Conservation (phyloP, 768 basidiomycete species). For the Fomitopsis serialis region DNA sequence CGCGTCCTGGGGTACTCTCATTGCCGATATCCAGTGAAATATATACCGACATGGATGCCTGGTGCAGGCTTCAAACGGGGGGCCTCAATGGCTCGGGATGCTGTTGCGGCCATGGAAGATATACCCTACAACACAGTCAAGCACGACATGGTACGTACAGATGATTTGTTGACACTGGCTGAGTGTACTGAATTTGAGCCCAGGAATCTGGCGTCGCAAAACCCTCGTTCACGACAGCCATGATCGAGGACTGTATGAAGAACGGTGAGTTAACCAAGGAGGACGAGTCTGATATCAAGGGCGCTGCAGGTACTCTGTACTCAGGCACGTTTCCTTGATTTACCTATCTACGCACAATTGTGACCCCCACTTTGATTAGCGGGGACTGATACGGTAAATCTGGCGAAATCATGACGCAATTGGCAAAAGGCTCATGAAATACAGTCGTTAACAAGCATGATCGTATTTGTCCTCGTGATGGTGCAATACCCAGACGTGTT, state of each 20-base stretch:
- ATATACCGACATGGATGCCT: slow-evolving; percentile 29
- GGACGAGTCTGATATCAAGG: slow-evolving; percentile 12
- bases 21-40: slow-evolving; percentile 15
- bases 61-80: slow-evolving; percentile 25
- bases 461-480: slow-evolving; percentile 13
- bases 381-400: slow-evolving; percentile 12
- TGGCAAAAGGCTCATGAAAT: neutral
- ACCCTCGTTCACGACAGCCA: slow-evolving; percentile 5
- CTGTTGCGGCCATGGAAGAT: slow-evolving; percentile 14
- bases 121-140: slow-evolving; percentile 14
- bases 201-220: slow-evolving; percentile 5
- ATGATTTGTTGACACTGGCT: neutral
- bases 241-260: neutral
- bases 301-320: slow-evolving; percentile 9
- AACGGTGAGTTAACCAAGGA: neutral
- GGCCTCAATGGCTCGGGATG: slow-evolving; percentile 6
- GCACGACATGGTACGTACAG: slow-evolving; percentile 8
- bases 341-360: neutral
- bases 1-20: too few relatives aligned
- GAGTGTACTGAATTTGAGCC: neutral
- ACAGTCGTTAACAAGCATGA: slow-evolving; percentile 3
- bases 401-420: neutral
- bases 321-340: slow-evolving; percentile 1
- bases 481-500: slow-evolving; percentile 7
- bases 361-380: slow-evolving; percentile 4